Evolutionary conservation across 2,329 filamentous ascomycete species (phyloP).

Genomic region (Mycogone perniciosa): DNA sequence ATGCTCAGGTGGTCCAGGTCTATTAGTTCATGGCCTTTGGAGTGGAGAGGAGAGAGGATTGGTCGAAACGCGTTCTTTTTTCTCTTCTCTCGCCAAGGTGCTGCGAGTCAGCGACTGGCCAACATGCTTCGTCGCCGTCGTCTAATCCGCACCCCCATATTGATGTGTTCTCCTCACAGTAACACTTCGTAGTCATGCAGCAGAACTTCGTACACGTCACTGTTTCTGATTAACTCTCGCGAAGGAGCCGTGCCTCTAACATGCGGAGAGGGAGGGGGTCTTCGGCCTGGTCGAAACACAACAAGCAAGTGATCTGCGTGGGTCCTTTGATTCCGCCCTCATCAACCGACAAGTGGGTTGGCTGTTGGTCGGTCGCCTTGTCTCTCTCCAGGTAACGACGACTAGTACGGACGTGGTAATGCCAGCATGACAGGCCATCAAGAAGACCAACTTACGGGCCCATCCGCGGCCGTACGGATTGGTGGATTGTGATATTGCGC

Average conservation of each 20-base stretch:
- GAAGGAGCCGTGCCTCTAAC: not conserved
- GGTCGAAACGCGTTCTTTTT: not conserved
- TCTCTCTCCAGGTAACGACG: not conserved
- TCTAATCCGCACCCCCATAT: too few relatives aligned
- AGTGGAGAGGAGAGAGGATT: not conserved
- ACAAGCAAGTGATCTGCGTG: constrained; percentile 3
- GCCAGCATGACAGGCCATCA: not conserved
- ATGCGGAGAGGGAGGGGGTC: not conserved
- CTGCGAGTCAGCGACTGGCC: too few relatives aligned
- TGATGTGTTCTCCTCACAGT: too few relatives aligned
- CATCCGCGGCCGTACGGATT: not conserved
- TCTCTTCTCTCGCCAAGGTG: not conserved
- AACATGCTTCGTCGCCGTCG: too few relatives aligned
- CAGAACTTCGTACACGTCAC: too few relatives aligned
- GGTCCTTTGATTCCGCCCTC: not conserved
- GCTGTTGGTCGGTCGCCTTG: not conserved
- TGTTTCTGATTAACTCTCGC: not conserved
- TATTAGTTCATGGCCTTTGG: not conserved
- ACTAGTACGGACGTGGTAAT: not conserved
- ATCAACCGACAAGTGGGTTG: not conserved
- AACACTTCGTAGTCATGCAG: too few relatives aligned
- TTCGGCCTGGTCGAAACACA: not conserved
- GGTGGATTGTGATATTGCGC: too few relatives aligned
- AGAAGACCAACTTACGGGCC: not conserved
- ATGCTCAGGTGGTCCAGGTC: too few relatives aligned